phyloP scores from a whole-genome alignment of 1,284 basidiomycete genomes.

The Ustilago crameri region DNA sequence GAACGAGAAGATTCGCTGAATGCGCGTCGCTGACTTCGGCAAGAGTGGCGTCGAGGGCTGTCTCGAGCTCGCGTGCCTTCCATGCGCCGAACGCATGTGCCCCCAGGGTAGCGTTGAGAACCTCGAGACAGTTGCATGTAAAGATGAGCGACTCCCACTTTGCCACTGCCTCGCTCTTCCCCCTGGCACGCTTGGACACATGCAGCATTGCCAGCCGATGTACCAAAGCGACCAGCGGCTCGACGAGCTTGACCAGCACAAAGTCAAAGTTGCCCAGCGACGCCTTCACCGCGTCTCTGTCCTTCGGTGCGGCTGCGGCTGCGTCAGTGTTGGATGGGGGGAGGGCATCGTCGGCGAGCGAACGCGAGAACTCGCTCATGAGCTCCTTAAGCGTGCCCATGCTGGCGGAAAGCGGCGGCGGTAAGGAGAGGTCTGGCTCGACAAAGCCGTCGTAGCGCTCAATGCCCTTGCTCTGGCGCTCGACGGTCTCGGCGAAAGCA shows the following conservation, averaged over 20 bases:
- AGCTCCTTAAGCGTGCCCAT: slow-evolving; percentile 56
- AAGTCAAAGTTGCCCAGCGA: slow-evolving; percentile 36
- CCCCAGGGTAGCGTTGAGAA: slow-evolving; percentile 23
- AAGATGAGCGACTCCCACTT: slow-evolving; percentile 50
- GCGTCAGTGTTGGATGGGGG: background rate
- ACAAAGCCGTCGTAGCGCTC: slow-evolving; percentile 37
- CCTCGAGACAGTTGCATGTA: slow-evolving; percentile 46
- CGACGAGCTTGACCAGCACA: slow-evolving; percentile 48
- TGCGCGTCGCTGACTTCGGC: slow-evolving; percentile 7
- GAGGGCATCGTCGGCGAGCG: slow-evolving; percentile 31
- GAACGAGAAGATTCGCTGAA: slow-evolving; percentile 20
- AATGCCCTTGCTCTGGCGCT: slow-evolving; percentile 49
- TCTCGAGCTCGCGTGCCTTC: slow-evolving; percentile 13
- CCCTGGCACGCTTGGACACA: slow-evolving; percentile 14
- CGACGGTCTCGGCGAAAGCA: slow-evolving; percentile 55
- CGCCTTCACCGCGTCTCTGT: background rate
- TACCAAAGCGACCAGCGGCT: slow-evolving; percentile 45
- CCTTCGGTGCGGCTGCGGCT: background rate
- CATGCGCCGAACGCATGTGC: slow-evolving; percentile 21
- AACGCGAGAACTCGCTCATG: slow-evolving; percentile 41
- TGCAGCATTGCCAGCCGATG: slow-evolving; percentile 29
- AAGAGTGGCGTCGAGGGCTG: slow-evolving; percentile 1
- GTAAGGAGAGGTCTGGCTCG: slow-evolving; percentile 34
- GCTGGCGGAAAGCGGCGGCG: slow-evolving; percentile 43
- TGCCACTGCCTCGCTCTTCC: slow-evolving; percentile 14